Evolutionary conservation across 208 protist species (phyloP).

Genomic region (Angomonas deanei): DNA sequence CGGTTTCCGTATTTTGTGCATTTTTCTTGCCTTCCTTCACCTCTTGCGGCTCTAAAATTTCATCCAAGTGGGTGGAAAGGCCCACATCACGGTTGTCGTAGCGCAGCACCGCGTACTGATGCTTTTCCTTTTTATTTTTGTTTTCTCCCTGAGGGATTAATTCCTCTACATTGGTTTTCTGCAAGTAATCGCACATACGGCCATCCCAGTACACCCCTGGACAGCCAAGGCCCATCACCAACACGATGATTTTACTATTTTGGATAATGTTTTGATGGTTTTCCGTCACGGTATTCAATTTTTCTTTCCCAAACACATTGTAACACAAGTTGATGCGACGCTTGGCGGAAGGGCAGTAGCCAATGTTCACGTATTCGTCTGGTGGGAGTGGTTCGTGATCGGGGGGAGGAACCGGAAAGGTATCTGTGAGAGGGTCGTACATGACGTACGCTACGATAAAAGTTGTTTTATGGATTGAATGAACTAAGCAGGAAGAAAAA

Average conservation of each 20-base stretch:
- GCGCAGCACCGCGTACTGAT: slow-evolving; percentile 54
- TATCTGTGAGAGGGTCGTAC: not conserved
- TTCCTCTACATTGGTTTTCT: not conserved
- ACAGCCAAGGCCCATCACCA: slow-evolving; percentile 58
- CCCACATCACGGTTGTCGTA: slow-evolving; percentile 78
- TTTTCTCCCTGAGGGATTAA: not conserved
- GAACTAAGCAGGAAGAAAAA: slow-evolving; percentile 10
- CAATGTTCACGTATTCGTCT: slow-evolving; percentile 49
- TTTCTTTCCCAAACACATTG: slow-evolving; percentile 38
- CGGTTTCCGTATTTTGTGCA: not conserved
- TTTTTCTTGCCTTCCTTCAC: not conserved
- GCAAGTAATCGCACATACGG: slow-evolving; percentile 25
- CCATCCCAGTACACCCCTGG: slow-evolving; percentile 53
- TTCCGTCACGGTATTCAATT: not conserved
- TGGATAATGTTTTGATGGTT: not conserved
- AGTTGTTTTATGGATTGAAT: not conserved
- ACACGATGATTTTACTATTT: slow-evolving; percentile 22
- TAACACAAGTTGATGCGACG: slow-evolving; percentile 56
- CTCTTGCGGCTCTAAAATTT: slow-evolving; percentile 2
- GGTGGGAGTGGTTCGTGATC: not conserved
- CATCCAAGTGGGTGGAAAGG: slow-evolving; percentile 63
- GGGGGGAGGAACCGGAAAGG: not conserved
- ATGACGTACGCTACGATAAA: too few species aligned
- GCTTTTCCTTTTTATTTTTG: not conserved
- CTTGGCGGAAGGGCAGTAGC: slow-evolving; percentile 42